phyloP scores from a whole-genome alignment of 1,284 basidiomycete species.

The Ceratorhiza oryzae-sativae region DNA sequence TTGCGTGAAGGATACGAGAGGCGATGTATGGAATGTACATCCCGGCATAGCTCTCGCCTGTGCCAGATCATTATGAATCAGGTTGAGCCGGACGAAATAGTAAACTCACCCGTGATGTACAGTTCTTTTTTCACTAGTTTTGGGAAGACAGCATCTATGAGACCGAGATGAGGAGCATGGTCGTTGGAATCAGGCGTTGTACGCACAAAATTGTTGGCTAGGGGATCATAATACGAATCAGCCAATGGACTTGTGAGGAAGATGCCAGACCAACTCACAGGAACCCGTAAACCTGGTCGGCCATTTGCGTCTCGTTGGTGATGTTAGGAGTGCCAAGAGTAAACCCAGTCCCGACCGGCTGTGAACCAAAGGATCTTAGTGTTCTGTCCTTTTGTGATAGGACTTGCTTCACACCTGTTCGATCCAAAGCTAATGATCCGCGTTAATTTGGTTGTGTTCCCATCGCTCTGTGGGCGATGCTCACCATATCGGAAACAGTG shows the following conservation, averaged over 20 bases:
- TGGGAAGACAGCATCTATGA: conserved; percentile 39
- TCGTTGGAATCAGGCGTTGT: background rate
- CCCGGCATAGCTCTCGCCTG: conserved; percentile 21
- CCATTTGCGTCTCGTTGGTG: conserved; percentile 49
- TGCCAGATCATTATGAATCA: background rate
- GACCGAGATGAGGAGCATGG: background rate
- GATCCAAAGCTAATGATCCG: conserved; percentile 32
- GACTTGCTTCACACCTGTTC: conserved; percentile 16
- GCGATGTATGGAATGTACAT: conserved; percentile 54
- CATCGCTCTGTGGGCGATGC: background rate
- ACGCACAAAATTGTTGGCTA: conserved; percentile 20
- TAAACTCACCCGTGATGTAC: conserved; percentile 47
- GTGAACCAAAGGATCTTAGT: conserved; percentile 41
- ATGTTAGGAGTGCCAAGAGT: conserved; percentile 50
- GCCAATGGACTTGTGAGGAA: background rate
- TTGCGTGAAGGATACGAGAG: conserved; percentile 45
- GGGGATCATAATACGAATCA: background rate
- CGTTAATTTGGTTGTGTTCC: no score
- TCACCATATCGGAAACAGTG: conserved; percentile 48
- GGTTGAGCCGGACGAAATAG: background rate
- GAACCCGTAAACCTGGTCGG: conserved; percentile 48
- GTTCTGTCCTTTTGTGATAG: background rate
- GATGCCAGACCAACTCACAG: conserved; percentile 28
- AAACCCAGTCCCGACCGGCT: conserved; percentile 53
- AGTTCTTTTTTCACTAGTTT: conserved; percentile 44